A percentile compares a stretch with the other conserved stretches of the same genome.
These are phyloP conservation scores for Sanghuangporus weigelae DNA, from an alignment of 1,284 basidiomycete species.

Conservation along the genomic window DNA sequence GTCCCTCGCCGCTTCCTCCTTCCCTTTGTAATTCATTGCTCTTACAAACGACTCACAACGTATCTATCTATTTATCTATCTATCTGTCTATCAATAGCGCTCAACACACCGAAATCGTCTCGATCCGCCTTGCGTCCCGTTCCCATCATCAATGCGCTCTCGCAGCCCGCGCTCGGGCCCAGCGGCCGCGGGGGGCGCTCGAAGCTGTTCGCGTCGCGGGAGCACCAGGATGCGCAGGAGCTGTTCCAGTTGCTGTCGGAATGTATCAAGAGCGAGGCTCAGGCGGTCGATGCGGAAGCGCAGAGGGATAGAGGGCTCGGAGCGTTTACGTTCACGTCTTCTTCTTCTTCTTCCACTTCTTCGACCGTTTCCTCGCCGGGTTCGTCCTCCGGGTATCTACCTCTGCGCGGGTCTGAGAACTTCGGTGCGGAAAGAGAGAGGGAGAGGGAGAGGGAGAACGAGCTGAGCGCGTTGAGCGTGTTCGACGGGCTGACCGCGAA, in stretches of 20 bases:
- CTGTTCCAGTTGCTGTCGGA: slow-evolving; percentile 90
- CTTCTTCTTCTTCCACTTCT: background rate
- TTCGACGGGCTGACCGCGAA: slow-evolving; percentile 84
- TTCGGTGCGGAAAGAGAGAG: slow-evolving; percentile 15
- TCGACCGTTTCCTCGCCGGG: background rate
- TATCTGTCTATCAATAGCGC: slow-evolving; percentile 38
- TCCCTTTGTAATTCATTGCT: background rate
- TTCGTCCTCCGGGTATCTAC: no score
- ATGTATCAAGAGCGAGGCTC: slow-evolving; percentile 76
- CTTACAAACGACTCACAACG: background rate
- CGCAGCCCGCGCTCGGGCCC: slow-evolving; percentile 43
- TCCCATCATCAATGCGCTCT: slow-evolving; percentile 66
- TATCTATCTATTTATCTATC: background rate
- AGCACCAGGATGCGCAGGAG: slow-evolving; percentile 95
- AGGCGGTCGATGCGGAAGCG: slow-evolving; percentile 58
- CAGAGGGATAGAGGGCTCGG: slow-evolving; percentile 64
- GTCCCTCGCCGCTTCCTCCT: background rate
- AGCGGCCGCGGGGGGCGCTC: slow-evolving; percentile 34
- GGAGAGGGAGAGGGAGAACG: slow-evolving; percentile 30
- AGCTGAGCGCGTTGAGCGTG: slow-evolving; percentile 54
- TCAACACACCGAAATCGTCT: slow-evolving; percentile 64
- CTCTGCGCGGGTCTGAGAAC: no score
- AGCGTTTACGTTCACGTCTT: slow-evolving; percentile 29
- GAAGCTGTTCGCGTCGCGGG: slow-evolving; percentile 74
- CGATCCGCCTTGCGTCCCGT: slow-evolving; percentile 63